These are phyloP conservation scores for Amaranthus hypochondriacus DNA, from an alignment of 148 eudicot species.

Conservation along the genomic window DNA sequence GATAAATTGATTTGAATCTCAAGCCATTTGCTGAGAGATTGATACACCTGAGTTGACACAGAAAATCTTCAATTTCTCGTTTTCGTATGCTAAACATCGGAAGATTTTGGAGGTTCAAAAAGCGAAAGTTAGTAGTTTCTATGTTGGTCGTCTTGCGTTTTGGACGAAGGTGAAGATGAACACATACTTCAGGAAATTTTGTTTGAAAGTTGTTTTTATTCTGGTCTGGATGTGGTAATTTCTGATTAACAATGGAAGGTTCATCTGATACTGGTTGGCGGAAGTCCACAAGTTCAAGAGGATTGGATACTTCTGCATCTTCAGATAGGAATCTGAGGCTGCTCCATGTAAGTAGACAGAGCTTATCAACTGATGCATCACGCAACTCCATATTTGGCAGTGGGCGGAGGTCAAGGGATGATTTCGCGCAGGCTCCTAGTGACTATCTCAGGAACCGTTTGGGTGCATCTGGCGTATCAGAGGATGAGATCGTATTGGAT, in stretches of 20 bases:
- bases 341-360: constrained; percentile 32
- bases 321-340: constrained; percentile 50
- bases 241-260: constrained; percentile 58
- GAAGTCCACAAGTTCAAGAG: constrained; percentile 53
- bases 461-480: constrained; percentile 33
- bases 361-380: constrained; percentile 50
- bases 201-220: constrained; percentile 13
- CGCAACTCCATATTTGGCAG: constrained; percentile 37
- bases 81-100: neutral
- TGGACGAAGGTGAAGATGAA: constrained; percentile 19
- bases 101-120: constrained; percentile 6
- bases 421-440: constrained; percentile 28
- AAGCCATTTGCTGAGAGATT: neutral
- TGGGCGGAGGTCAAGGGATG: constrained; percentile 38
- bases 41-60: neutral
- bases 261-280: constrained; percentile 72
- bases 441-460: constrained; percentile 32
- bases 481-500: constrained; percentile 40
- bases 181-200: constrained; percentile 15
- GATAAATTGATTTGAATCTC: constrained; percentile 1
- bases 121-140: neutral
- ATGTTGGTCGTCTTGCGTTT: neutral
- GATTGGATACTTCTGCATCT: constrained; percentile 46
- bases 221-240: constrained; percentile 23
- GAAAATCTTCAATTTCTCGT: neutral